phyloP scores from a whole-genome alignment of 1,284 basidiomycete species.

The Bjerkandera adusta region DNA sequence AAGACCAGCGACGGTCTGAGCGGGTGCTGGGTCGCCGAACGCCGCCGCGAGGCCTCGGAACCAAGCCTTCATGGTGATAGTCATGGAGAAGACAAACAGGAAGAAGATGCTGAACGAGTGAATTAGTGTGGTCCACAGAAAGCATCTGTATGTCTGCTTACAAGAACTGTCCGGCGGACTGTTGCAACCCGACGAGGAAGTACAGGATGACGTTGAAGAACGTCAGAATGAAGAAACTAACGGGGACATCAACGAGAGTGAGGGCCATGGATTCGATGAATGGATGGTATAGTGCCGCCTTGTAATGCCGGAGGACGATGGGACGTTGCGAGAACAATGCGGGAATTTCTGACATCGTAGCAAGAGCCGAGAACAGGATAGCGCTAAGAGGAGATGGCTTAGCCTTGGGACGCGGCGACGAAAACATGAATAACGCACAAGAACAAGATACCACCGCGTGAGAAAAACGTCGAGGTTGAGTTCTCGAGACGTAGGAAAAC shows the following conservation, averaged over 20 bases:
- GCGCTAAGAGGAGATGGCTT: constrained; percentile 32
- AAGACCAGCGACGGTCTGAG: constrained; percentile 61
- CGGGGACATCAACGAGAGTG: constrained; percentile 70
- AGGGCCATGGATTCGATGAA: constrained; percentile 67
- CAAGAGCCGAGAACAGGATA: constrained; percentile 51
- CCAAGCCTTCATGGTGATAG: constrained; percentile 59
- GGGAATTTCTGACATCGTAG: constrained; percentile 72
- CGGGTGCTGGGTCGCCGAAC: constrained; percentile 50
- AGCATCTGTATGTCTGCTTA: constrained; percentile 27
- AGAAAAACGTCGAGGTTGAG: constrained; percentile 70
- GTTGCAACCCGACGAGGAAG: constrained; percentile 60
- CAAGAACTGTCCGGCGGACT: constrained; percentile 59
- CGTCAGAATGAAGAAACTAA: constrained; percentile 50
- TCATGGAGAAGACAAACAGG: constrained; percentile 47
- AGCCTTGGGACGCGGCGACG: neutral
- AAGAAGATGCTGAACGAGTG: constrained; percentile 44
- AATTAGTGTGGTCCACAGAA: neutral
- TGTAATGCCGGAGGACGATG: constrained; percentile 62
- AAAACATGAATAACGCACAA: constrained; percentile 42
- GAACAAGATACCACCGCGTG: constrained; percentile 76
- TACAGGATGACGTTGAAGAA: constrained; percentile 62
- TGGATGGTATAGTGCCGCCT: constrained; percentile 63
- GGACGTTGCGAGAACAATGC: constrained; percentile 71
- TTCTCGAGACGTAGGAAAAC: constrained; percentile 68
- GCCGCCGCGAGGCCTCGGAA: constrained; percentile 59